Evolutionary conservation across 768 basidiomycete species (phyloP), one percentile per base, ranked within the genome.

Genomic region (Rhodosporidiobolus odoratus): DNA sequence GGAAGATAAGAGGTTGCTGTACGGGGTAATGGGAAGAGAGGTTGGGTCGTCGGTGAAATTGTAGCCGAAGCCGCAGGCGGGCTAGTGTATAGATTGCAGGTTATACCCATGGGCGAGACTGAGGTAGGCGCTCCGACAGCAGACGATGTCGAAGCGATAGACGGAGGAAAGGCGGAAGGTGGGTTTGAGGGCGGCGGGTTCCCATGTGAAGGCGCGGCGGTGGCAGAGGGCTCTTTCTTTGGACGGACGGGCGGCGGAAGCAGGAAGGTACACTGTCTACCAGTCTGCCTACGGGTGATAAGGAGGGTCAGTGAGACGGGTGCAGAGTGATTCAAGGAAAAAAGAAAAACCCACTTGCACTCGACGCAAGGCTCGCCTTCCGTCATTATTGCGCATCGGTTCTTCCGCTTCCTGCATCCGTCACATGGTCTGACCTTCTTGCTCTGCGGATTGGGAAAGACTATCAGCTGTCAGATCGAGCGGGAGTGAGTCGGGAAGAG

Each of bases 391-490:
- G 71, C 67, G 23, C 71, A 73, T 2, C 71, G 61, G 35, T 59
- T 68, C 67, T 65, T 73, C 17, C 67, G 41, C 25, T 58, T 64
- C 19, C 71, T n/a, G 25, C 71, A 73, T 13, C 41, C 19, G 16
- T 73, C 71, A 32, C 71, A 73, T 3, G 71, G 71, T 2, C 71
- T 32, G 6, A 45, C 25, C 54, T 73, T 73, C 62, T 68, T 68
- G 23, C 61, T 62, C 61, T 62, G 61, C 15, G n/a, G n/a, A n/a
- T n/a, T n/a, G n/a, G n/a, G n/a, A n/a, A n/a, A n/a, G n/a, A n/a
- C n/a, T n/a, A n/a, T n/a, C n/a, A 50, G 48, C 21, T 10, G 48
- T 12, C 48, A 50, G 48, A 50, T 19, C 23, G 7, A 50, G 48
- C 48, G 12, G 12, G 21, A 19, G 48, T 8, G 48, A 50, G 48